phyloP scores from a whole-genome alignment of 257 asterid genomes.

The Solanum chmielewskii region DNA sequence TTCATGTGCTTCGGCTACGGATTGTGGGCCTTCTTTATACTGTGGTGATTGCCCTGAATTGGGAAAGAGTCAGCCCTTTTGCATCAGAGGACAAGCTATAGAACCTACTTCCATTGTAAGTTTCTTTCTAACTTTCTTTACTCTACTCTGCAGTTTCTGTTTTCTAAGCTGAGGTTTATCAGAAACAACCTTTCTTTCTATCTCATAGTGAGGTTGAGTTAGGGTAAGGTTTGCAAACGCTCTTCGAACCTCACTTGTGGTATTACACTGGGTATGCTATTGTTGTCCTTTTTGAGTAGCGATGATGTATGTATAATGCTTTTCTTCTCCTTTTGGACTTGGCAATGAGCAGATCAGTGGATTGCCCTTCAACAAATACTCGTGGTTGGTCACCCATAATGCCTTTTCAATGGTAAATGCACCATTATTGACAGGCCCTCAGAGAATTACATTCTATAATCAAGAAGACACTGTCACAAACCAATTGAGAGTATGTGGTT shows the following conservation, averaged over 20 bases:
- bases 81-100: conserved; percentile 80
- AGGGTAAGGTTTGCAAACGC: not conserved
- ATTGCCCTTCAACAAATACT: conserved; percentile 85
- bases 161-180: not conserved
- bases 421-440: conserved; percentile 59
- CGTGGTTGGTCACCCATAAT: conserved; percentile 94
- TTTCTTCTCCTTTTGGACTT: not conserved
- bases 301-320: not conserved
- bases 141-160: not conserved
- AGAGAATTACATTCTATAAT: conserved; percentile 82
- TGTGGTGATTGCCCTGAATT: conserved; percentile 83
- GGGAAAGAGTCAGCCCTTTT: conserved; percentile 63
- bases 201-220: not conserved
- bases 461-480: conserved; percentile 91
- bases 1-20: conserved; percentile 57
- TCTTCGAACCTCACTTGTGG: not conserved
- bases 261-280: not conserved
- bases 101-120: conserved; percentile 66
- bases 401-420: conserved; percentile 91
- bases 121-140: not conserved
- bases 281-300: not conserved
- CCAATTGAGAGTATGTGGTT: conserved; percentile 60
- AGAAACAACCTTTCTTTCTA: not conserved
- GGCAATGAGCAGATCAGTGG: conserved; percentile 47
- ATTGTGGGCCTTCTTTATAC: conserved; percentile 74